Conservation (phyloP, 2,329 filamentous ascomycete species). For the Sporothrix sp. region DNA sequence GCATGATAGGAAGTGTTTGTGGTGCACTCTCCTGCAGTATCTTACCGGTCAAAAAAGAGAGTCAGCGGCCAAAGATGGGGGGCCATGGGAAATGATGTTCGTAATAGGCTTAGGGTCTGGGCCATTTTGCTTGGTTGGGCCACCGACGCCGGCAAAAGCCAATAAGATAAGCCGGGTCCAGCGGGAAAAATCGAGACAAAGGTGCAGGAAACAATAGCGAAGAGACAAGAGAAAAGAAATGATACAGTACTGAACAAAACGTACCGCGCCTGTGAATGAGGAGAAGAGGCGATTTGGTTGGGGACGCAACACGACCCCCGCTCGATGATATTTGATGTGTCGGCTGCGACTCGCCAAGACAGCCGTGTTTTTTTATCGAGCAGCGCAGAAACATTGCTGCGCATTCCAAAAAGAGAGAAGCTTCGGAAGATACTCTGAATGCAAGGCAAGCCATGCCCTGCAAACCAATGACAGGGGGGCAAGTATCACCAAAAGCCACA, state of each 20-base stretch:
- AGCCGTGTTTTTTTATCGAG: neutral
- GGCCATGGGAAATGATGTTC: neutral
- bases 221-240: neutral
- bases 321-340: neutral
- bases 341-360: constrained; percentile 5
- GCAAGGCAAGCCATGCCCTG: neutral
- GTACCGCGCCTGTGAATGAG: no score
- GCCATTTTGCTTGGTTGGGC: neutral
- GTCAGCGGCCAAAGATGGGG: neutral
- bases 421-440: no score
- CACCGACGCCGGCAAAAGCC: neutral
- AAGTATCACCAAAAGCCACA: neutral
- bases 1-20: no score
- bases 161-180: constrained; percentile 4
- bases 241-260: no score
- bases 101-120: neutral
- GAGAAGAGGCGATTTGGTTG: neutral
- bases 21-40: neutral
- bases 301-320: neutral
- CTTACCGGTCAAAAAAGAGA: neutral
- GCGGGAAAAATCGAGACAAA: neutral
- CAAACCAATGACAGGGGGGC: neutral
- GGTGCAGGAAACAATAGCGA: neutral
- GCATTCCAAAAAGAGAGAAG: constrained; percentile 4
- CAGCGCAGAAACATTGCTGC: neutral